phyloP scores from a whole-genome alignment of 2,329 filamentous ascomycete species.

The Seiridium unicorne region DNA sequence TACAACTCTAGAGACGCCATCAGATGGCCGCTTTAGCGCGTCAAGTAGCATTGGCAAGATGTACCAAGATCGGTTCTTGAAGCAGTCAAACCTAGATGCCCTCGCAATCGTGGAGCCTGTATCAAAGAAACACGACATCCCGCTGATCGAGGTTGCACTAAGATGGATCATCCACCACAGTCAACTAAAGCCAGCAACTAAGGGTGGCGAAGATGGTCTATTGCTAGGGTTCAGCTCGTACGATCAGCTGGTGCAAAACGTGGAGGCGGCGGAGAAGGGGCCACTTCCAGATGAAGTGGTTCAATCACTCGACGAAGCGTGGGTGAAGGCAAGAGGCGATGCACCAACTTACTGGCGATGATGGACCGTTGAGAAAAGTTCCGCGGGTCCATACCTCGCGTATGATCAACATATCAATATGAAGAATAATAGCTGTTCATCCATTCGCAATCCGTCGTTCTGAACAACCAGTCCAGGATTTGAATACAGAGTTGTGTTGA shows the following conservation, averaged over 20 bases:
- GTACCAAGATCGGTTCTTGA: slow-evolving; percentile 72
- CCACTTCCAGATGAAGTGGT: background rate
- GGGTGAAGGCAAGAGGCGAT: background rate
- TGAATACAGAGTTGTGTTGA: no score
- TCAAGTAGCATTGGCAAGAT: slow-evolving; percentile 37
- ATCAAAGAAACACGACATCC: slow-evolving; percentile 62
- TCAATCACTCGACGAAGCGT: background rate
- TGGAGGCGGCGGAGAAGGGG: background rate
- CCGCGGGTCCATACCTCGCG: no score
- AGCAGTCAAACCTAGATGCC: slow-evolving; percentile 61
- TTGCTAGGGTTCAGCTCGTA: background rate
- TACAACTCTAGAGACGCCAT: slow-evolving; percentile 59
- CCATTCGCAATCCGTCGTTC: no score
- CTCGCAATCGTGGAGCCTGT: slow-evolving; percentile 67
- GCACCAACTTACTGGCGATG: slow-evolving; percentile 30
- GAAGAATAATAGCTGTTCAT: no score
- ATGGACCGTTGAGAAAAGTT: background rate
- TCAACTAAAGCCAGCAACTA: slow-evolving; percentile 44
- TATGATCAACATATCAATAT: no score
- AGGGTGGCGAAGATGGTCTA: slow-evolving; percentile 40
- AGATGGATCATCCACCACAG: slow-evolving; percentile 75
- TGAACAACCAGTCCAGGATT: no score
- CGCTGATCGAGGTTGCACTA: slow-evolving; percentile 70
- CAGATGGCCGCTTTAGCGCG: slow-evolving; percentile 66
- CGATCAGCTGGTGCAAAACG: background rate